Evolutionary conservation across 139 green algal species (phyloP), one percentile per base, ranked within the genome.

Genomic region (Chlamydomonas sphaeroides): DNA sequence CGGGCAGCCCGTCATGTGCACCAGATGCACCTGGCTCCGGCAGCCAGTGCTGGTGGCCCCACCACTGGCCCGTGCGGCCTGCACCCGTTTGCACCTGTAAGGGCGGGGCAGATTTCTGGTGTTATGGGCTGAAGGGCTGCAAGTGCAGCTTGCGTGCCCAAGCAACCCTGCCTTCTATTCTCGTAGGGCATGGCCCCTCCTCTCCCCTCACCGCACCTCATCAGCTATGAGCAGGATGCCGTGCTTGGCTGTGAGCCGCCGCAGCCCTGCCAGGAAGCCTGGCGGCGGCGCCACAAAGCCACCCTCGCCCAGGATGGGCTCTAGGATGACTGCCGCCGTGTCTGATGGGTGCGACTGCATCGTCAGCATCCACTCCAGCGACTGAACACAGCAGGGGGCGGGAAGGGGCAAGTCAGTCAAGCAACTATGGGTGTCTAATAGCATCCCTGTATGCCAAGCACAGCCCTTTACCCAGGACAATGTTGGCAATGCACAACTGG

Each of bases 221-320:
- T 98, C 95, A 23, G 92, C 88, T 62, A 98, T 97, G 30, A 98
- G 89, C 74, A 98, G 70, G 30, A 98, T 95, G 68, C 88, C 90
- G 76, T 97, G 90, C 78, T 93, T 49, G 84, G 93, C 87, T 39
- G 88, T 94, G 57, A 96, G 81, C 84, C 70, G 42, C 5, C 95
- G 76, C 63, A 97, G 87, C 4, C 32, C 65, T 11, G 38, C 26
- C 65, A 98, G 70, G 87, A 95, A 98, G 61, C 87, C 89, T 3
- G 91, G 93, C 1, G 94, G 93, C 6, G 95, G 94, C 18, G 89
- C 90, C 28, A 98, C 82, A 84, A 98, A 96, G 69, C 95, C 95
- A 26, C 94, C 95, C 91, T 98, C 95, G 0, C 95, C 95, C 57
- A 90, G 82, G 1, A 91, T 48, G 26, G 94, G 94, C 85, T 98